Percentiles rank a stretch among this genome's conserved stretches.
phyloP scores from a whole-genome alignment of 768 basidiomycete species.

The Xerocomellus chrysenteron region DNA sequence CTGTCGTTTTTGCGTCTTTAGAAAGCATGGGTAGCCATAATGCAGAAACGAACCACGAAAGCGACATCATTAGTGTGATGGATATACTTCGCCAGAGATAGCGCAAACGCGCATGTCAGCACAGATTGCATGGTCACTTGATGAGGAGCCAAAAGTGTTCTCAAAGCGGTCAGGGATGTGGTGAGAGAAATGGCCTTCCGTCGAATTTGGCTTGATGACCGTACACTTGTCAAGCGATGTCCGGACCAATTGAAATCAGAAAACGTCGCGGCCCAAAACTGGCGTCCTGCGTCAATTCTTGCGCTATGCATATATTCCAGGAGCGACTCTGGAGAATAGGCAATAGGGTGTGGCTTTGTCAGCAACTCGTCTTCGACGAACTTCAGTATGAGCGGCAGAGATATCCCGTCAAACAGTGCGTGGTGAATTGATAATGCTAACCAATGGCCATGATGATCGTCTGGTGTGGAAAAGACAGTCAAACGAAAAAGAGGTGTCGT shows the following conservation, averaged over 20 bases:
- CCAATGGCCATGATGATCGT: background rate
- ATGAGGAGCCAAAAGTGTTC: slow-evolving; percentile 18
- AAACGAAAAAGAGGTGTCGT: slow-evolving; percentile 18
- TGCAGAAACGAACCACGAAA: slow-evolving; percentile 31
- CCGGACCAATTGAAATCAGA: slow-evolving; percentile 19
- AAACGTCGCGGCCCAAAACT: slow-evolving; percentile 28
- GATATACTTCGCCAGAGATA: slow-evolving; percentile 25
- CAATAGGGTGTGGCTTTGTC: slow-evolving; percentile 5
- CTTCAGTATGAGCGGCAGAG: slow-evolving; percentile 29
- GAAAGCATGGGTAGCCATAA: background rate
- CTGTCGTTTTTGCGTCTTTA: slow-evolving; percentile 14
- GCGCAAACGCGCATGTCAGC: slow-evolving; percentile 29
- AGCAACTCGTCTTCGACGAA: slow-evolving; percentile 25
- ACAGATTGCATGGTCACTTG: slow-evolving; percentile 35
- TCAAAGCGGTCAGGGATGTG: slow-evolving; percentile 19
- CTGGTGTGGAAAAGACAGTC: slow-evolving; percentile 6
- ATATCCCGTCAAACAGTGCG: slow-evolving; percentile 34
- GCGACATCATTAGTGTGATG: slow-evolving; percentile 26
- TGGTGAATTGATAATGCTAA: slow-evolving; percentile 34
- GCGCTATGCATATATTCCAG: slow-evolving; percentile 23
- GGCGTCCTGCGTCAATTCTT: slow-evolving; percentile 11
- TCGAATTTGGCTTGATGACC: slow-evolving; percentile 5
- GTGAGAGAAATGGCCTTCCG: slow-evolving; percentile 12
- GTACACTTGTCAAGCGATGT: slow-evolving; percentile 2
- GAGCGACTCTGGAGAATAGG: slow-evolving; percentile 15